Base-by-base conservation (phyloP, 2,329 filamentous ascomycete species). In the Fusarium chaquense region DNA sequence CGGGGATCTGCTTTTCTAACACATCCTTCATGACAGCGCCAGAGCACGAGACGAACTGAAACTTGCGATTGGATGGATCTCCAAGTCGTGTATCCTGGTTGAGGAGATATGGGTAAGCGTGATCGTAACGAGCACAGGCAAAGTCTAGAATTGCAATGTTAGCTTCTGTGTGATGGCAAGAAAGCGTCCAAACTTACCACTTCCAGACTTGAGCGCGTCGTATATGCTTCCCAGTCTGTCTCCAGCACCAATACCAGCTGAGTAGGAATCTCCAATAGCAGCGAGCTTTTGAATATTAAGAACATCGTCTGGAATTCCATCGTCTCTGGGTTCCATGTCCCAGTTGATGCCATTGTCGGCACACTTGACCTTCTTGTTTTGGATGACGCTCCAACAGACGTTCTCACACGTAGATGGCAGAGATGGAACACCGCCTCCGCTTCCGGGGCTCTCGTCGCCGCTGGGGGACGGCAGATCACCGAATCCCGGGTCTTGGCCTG, bases 231-330 rank as follows among this genome's bases (percentile, higher is more conserved):
- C 2, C 10, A 49, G 12, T 15, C 58, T 30, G 4, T 62, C 57
- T 6, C 67, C 67, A 16, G 65, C 65, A 7, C 67, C 67, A 4
- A 70, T 66, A 11, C 65, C 67, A 33, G 65, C 67, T 0, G 67
- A 69, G 41, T 70, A 70, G 2, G 65, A 70, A 5, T 70, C 65
- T 0, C 67, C 65, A 0, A 71, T 33, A 5, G 68, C 62, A 4
- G 66, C 68, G 18, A 72, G 36, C 13, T 65, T 65, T 0, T 15
- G 20, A 4, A 69, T 67, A 1, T 13, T 36, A 1, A 32, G 13
- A 0, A 33, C 3, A 5, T 66, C 64, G 2, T 60, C 38, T 10
- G 38, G 45, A 2, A 45, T 33, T 4, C n/a, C 22, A 5, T 54
- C 41, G 32, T 46, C 52, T 26, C 24, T 55, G 4, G n/a, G 15